A percentile compares a stretch with the other conserved stretches of the same genome.
These are phyloP conservation scores for Podila clonocystis DNA, from an alignment of 192 early-diverging fungal genomes.

Conservation along the genomic window DNA sequence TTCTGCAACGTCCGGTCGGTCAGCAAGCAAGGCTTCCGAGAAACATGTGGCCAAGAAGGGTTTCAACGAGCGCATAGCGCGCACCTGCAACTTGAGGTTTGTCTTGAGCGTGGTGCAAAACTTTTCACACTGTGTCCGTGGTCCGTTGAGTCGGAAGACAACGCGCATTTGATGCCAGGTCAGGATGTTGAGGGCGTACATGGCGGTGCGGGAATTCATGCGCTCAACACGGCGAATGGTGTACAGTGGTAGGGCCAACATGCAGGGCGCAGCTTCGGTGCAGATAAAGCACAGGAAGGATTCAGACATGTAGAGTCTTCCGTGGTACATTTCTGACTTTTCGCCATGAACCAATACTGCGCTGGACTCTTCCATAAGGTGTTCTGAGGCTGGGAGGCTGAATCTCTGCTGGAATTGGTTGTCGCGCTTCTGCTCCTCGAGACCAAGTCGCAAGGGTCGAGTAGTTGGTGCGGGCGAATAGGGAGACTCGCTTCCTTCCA, in stretches of 20 bases:
- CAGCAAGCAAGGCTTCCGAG: conserved; percentile 80
- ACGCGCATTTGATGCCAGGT: conserved; percentile 93
- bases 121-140: conserved; percentile 72
- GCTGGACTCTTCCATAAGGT: conserved; percentile 72
- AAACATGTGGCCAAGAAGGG: conserved; percentile 80
- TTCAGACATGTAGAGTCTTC: conserved; percentile 86
- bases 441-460: conserved; percentile 63
- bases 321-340: conserved; percentile 56
- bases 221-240: conserved; percentile 94
- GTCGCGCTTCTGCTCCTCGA: conserved; percentile 84
- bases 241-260: conserved; percentile 86
- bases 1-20: conserved; percentile 58
- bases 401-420: conserved; percentile 78
- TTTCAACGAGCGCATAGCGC: conserved; percentile 82
- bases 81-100: conserved; percentile 76
- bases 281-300: conserved; percentile 89
- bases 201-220: conserved; percentile 69
- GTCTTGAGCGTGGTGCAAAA: conserved; percentile 84
- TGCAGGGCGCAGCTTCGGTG: conserved; percentile 72
- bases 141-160: conserved; percentile 82
- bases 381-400: conserved; percentile 80
- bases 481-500: conserved; percentile 28
- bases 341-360: conserved; percentile 68
- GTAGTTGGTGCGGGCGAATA: conserved; percentile 51
- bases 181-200: conserved; percentile 82